Evolutionary conservation across 441 rosid genomes (phyloP).

Genomic region (Erodium texanum): DNA sequence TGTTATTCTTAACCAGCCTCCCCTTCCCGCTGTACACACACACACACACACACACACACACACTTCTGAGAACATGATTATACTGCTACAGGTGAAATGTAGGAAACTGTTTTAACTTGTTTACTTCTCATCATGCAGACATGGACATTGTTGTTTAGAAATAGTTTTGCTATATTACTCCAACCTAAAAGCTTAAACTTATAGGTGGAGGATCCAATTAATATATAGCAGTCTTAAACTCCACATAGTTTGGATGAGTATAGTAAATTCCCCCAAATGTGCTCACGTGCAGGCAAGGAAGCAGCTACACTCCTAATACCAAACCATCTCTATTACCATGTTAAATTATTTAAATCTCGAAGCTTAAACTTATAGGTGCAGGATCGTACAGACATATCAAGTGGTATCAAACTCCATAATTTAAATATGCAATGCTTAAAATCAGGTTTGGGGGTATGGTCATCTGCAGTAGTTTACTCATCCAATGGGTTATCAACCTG

Average conservation of each 20-base stretch:
- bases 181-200: constrained; percentile 5
- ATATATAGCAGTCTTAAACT: not conserved
- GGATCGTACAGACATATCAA: not conserved
- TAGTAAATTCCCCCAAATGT: not conserved
- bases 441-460: not conserved
- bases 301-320: not conserved
- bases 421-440: not conserved
- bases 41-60: not conserved
- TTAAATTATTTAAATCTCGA: not conserved
- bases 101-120: not conserved
- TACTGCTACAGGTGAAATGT: not conserved
- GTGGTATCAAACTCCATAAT: not conserved
- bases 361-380: not conserved
- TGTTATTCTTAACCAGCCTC: constrained; percentile 16
- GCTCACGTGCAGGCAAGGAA: not conserved
- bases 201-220: constrained; percentile 8
- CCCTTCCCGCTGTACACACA: not conserved
- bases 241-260: not conserved
- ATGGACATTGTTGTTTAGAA: not conserved
- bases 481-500: no score
- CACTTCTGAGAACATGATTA: not conserved
- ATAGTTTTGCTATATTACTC: not conserved
- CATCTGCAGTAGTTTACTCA: not conserved
- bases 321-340: not conserved
- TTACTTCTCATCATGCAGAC: not conserved